phyloP scores from a whole-genome alignment of 2,329 filamentous ascomycete species.

The Monosporascus cannonballus region DNA sequence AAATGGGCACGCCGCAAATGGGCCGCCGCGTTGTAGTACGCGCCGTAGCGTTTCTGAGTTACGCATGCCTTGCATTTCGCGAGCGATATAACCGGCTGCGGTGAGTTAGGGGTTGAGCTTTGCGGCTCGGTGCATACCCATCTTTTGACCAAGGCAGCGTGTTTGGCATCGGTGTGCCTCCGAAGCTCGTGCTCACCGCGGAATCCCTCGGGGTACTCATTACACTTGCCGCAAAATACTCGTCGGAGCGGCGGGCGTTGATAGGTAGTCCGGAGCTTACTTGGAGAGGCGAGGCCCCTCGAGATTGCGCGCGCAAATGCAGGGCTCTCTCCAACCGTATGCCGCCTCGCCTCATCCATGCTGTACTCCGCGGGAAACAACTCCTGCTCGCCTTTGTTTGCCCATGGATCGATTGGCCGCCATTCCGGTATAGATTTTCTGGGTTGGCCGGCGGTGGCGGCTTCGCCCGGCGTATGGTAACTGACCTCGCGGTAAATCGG shows the following conservation, averaged over 20 bases:
- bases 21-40: slow-evolving; percentile 55
- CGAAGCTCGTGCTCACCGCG: slow-evolving; percentile 83
- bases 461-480: slow-evolving; percentile 27
- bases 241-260: slow-evolving; percentile 58
- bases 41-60: slow-evolving; percentile 50
- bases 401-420: slow-evolving; percentile 35
- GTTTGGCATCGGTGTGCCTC: slow-evolving; percentile 57
- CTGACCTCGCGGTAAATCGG: slow-evolving; percentile 26
- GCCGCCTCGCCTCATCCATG: slow-evolving; percentile 31
- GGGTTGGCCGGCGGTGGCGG: slow-evolving; percentile 26
- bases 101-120: slow-evolving; percentile 27
- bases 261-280: slow-evolving; percentile 38
- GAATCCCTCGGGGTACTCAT: slow-evolving; percentile 79
- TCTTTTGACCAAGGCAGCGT: slow-evolving; percentile 47
- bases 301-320: slow-evolving; percentile 32
- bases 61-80: slow-evolving; percentile 52
- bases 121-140: slow-evolving; percentile 52
- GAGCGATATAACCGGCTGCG: slow-evolving; percentile 45
- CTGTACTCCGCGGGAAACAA: slow-evolving; percentile 16
- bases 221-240: slow-evolving; percentile 72
- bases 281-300: slow-evolving; percentile 37
- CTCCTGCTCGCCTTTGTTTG: slow-evolving; percentile 21
- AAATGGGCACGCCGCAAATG: slow-evolving; percentile 53
- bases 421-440: slow-evolving; percentile 33
- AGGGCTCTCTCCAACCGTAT: slow-evolving; percentile 42